phyloP scores from a whole-genome alignment of 495 filamentous ascomycete species.

The Lepraria neglecta region DNA sequence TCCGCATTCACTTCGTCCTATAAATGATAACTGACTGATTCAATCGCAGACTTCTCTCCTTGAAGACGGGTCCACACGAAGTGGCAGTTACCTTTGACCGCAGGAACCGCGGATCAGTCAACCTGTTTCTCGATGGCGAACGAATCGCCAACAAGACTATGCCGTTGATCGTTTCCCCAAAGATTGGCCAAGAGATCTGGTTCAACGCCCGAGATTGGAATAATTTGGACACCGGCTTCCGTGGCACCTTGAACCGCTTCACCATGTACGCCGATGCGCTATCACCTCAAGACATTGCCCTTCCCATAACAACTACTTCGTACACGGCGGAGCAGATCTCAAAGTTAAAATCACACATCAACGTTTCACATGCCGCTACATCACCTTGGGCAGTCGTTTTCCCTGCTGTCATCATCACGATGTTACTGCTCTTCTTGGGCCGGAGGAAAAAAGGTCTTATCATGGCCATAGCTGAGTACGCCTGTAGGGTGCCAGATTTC shows the following conservation, averaged over 20 bases:
- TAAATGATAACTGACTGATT: background rate
- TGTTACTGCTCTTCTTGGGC: conserved; percentile 3
- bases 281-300: background rate
- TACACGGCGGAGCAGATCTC: background rate
- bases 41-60: background rate
- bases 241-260: conserved; percentile 12
- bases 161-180: conserved; percentile 8
- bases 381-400: conserved; percentile 9
- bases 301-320: background rate
- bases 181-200: conserved; percentile 19
- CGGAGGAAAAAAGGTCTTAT: conserved; percentile 5
- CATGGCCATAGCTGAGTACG: background rate
- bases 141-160: background rate
- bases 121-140: conserved; percentile 10
- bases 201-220: conserved; percentile 14
- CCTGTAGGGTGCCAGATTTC: background rate
- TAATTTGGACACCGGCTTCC: conserved; percentile 14
- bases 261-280: conserved; percentile 16
- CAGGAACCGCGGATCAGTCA: background rate
- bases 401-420: background rate
- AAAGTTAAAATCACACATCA: conserved; percentile 1
- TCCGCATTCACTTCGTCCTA: background rate
- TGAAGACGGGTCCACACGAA: background rate
- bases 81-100: conserved; percentile 13
- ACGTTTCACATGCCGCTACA: background rate